Evolutionary conservation across 495 filamentous ascomycete species (phyloP).

Genomic region (Pseudotulostoma volvatum): DNA sequence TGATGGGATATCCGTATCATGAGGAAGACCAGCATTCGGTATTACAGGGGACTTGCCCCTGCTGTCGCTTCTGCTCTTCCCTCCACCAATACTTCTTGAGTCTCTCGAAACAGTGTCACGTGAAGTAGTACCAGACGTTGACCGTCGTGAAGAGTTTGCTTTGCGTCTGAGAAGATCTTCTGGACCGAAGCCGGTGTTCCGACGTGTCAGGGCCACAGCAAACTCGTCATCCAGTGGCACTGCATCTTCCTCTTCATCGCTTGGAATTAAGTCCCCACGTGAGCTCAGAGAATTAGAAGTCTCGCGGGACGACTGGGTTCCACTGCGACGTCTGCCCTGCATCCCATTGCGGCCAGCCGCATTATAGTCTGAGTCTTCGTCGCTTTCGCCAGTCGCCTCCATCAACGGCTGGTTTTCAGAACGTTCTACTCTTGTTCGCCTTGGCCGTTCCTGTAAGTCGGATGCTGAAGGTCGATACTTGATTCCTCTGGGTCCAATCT

Average conservation of each 20-base stretch:
- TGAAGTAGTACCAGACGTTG: conserved; percentile 30
- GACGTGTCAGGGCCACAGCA: conserved; percentile 54
- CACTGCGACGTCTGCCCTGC: conserved; percentile 54
- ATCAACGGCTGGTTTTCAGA: conserved; percentile 60
- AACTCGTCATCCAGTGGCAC: conserved; percentile 91
- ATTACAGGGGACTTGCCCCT: conserved; percentile 10
- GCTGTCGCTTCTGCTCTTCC: conserved; percentile 6
- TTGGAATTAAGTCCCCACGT: conserved; percentile 85
- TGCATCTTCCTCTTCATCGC: conserved; percentile 81
- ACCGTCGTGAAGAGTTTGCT: conserved; percentile 45
- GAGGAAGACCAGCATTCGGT: conserved; percentile 12
- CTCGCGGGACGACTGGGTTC: conserved; percentile 61
- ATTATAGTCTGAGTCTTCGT: conserved; percentile 10
- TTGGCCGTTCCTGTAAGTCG: conserved; percentile 79
- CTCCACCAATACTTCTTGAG: neutral
- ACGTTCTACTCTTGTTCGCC: conserved; percentile 26
- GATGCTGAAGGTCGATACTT: conserved; percentile 85
- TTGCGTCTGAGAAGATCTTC: conserved; percentile 61
- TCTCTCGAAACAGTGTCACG: conserved; percentile 5
- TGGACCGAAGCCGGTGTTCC: conserved; percentile 39
- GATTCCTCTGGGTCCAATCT: conserved; percentile 59
- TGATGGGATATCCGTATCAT: conserved; percentile 29
- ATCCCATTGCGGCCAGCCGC: conserved; percentile 12
- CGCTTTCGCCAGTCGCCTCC: conserved; percentile 39
- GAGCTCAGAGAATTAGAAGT: conserved; percentile 84